Conservation (phyloP, 78 protist species). For the slime mould (Dictyostelium discoideum) region DNA sequence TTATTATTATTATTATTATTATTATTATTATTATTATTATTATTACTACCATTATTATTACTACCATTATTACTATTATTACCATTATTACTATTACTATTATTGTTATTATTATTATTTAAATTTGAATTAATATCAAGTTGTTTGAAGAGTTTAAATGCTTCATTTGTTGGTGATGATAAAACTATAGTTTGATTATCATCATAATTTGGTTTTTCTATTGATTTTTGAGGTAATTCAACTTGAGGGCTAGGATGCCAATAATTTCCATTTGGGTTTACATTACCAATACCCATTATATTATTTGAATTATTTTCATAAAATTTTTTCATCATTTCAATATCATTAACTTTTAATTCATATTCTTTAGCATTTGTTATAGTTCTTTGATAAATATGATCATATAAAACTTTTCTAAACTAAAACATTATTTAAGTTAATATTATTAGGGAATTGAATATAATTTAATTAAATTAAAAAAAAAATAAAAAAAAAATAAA, state of each 20-base stretch:
- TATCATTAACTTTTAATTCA: conserved; percentile 19
- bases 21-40: neutral
- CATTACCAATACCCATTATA: conserved; percentile 53
- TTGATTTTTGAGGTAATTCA: neutral
- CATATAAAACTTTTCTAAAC: conserved; percentile 61
- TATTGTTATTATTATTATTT: neutral
- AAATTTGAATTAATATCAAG: neutral
- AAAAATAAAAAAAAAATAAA: neutral
- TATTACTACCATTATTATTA: neutral
- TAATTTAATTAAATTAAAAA: no score
- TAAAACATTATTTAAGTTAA: neutral
- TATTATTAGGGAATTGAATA: neutral
- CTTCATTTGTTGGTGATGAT: neutral
- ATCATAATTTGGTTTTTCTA: neutral
- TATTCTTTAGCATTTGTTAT: conserved; percentile 62
- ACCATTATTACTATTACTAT: neutral
- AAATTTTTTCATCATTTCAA: conserved; percentile 45
- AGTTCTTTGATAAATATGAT: conserved; percentile 42
- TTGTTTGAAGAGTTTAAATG: neutral
- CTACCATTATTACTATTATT: neutral
- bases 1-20: neutral
- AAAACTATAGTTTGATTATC: neutral
- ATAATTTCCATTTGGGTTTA: conserved; percentile 6
- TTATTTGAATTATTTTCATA: neutral
- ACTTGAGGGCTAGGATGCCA: conserved; percentile 61